These are phyloP conservation scores for Emergomyces pasteurianus DNA, from an alignment of 2,329 filamentous ascomycete genomes.

Conservation along the genomic window DNA sequence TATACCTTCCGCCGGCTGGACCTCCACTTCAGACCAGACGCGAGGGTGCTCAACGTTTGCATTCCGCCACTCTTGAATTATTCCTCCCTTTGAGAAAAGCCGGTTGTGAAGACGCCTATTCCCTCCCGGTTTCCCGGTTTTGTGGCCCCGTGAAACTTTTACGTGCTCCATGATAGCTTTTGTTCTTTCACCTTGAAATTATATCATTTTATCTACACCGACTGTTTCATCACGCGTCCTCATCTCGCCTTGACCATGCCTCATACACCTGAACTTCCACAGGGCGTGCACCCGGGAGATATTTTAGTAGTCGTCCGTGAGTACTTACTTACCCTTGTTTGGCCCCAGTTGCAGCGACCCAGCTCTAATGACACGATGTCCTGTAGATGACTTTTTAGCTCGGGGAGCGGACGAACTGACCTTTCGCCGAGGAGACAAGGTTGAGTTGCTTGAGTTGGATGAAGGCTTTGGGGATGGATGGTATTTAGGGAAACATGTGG, in stretches of 20 bases:
- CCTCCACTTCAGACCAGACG: not conserved
- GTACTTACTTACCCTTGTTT: conserved; percentile 18
- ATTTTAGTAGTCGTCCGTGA: conserved; percentile 35
- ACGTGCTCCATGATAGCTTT: not conserved
- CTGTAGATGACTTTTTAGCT: conserved; percentile 83
- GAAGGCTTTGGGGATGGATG: conserved; percentile 56
- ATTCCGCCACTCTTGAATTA: not conserved
- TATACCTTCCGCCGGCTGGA: not conserved
- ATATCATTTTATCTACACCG: not conserved
- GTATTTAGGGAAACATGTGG: conserved; percentile 45
- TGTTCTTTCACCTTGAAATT: not conserved
- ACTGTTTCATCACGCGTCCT: conserved; percentile 9
- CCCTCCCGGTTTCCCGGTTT: not conserved
- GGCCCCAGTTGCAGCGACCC: conserved; percentile 1
- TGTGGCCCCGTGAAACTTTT: not conserved
- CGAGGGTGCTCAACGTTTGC: not conserved
- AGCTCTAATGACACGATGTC: conserved; percentile 5
- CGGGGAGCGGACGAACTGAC: conserved; percentile 88
- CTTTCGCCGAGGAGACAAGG: conserved; percentile 60
- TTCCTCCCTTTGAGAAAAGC: not conserved
- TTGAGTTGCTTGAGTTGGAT: conserved; percentile 52
- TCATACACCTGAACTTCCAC: conserved; percentile 20
- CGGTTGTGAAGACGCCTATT: not conserved
- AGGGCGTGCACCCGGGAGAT: conserved; percentile 30
- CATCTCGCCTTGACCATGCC: conserved; percentile 25